Conservation (phyloP, 352 stramenopile genomes). For the Phytophthora foliorum region DNA sequence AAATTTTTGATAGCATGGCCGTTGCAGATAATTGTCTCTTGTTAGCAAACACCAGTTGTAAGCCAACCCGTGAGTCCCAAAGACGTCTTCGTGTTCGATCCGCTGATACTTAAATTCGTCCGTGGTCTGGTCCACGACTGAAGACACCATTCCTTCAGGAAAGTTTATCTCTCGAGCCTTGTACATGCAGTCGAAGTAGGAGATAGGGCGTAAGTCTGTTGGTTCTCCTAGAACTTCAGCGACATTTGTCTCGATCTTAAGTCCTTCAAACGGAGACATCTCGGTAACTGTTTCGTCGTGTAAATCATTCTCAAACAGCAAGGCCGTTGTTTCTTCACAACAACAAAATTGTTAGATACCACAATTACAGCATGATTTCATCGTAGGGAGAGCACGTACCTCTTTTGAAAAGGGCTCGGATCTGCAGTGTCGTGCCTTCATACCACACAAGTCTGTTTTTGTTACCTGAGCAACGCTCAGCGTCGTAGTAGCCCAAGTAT, state of each 20-base stretch:
- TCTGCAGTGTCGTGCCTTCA: neutral
- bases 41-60: neutral
- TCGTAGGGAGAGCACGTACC: neutral
- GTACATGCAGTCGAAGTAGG: neutral
- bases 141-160: slow-evolving; percentile 5
- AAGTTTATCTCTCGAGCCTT: neutral
- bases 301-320: neutral
- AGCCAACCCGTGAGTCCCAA: neutral
- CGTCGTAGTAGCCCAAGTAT: neutral
- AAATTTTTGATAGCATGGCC: slow-evolving; percentile 1
- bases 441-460: neutral
- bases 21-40: neutral
- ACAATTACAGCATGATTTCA: neutral
- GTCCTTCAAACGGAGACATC: neutral
- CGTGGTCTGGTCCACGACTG: neutral
- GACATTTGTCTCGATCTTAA: neutral
- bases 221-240: neutral
- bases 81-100: slow-evolving; percentile 1
- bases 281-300: neutral
- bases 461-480: neutral
- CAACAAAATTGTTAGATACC: neutral
- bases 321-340: neutral
- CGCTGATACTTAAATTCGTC: slow-evolving; percentile 12
- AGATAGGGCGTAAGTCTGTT: neutral
- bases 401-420: neutral